Base-by-base conservation (phyloP, 306 rosid species). In the Erythrophleum fordii region DNA sequence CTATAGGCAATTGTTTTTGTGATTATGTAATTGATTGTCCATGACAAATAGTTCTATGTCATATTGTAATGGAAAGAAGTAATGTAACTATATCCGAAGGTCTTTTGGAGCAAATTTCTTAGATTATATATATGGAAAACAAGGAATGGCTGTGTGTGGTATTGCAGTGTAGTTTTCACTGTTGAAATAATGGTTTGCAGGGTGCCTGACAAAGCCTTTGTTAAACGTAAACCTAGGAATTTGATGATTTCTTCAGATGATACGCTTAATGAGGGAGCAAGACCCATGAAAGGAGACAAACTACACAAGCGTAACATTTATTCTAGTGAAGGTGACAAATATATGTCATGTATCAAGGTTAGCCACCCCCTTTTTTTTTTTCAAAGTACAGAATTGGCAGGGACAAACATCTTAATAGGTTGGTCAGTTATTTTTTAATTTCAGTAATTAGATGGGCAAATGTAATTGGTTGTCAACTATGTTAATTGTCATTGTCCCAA, bases 311-410 rank as follows among this genome's bases (percentile, higher is more conserved):
- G 71, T 31, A 85, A 82, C 80, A 82, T 75, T 55, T 86, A 75
- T 78, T 83, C 86, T 61, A 90, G 80, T 23, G 96, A 93, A 53
- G 90, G 96, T 75, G 88, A 91, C 80, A 89, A 87, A 78, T 95
- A 95, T 77, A 95, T 95, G 98, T 95, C 99, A 75, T 95, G 89
- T 88, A 85, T 93, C 88, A 95, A 93, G 99, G 98, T 95, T 77
- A 53, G 89, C 77, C 86, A 55, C 53, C 80, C 52, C 70, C 59
- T 23, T 58, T 3, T 2, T 39, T 56, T 14, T 58, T 58, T 58
- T 58, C 25, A 10, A 25, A 8, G 59, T 80, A 16, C 26, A 53
- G 67, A 82, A 22, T 53, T 69, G 68, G 46, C 34, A 42, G 61
- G 64, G 78, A 59, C 66, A 26, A 76, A 65, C 68, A 58, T 75